These are phyloP conservation scores for Raphanus sativus DNA, from an alignment of 345 rosid genomes.

Conservation along the genomic window DNA sequence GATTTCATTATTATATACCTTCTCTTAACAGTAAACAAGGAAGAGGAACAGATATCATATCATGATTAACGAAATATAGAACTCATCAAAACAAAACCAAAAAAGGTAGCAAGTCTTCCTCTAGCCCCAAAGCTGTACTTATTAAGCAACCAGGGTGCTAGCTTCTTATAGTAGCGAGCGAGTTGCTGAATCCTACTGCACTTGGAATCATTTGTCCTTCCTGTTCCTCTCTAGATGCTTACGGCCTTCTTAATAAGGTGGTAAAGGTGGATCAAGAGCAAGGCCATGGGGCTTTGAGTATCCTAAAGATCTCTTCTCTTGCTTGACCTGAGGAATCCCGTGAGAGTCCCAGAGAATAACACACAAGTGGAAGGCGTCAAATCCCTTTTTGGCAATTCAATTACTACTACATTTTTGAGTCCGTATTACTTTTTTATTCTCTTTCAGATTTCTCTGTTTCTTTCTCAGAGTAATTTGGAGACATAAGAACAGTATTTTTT, in stretches of 20 bases:
- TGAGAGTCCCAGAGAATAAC: too few species aligned
- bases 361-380: too few species aligned
- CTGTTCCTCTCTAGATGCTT: slow-evolving; percentile 75
- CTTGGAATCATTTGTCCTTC: slow-evolving; percentile 70
- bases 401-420: background rate
- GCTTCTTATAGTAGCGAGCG: too few species aligned
- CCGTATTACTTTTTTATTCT: background rate
- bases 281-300: slow-evolving; percentile 65
- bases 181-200: too few species aligned
- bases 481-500: background rate
- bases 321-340: background rate
- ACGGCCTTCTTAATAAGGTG: slow-evolving; percentile 71
- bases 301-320: slow-evolving; percentile 29
- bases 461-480: background rate
- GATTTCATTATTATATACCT: slow-evolving; percentile 5
- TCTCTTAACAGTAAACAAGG: too few species aligned
- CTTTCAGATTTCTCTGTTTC: background rate
- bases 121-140: too few species aligned
- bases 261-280: slow-evolving; percentile 55
- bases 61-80: too few species aligned
- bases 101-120: too few species aligned
- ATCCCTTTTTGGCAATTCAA: background rate
- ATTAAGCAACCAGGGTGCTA: too few species aligned
- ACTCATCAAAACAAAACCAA: too few species aligned
- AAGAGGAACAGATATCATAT: too few species aligned